phyloP scores from a whole-genome alignment of 2,329 filamentous ascomycete species.

The Botrytis galanthina region DNA sequence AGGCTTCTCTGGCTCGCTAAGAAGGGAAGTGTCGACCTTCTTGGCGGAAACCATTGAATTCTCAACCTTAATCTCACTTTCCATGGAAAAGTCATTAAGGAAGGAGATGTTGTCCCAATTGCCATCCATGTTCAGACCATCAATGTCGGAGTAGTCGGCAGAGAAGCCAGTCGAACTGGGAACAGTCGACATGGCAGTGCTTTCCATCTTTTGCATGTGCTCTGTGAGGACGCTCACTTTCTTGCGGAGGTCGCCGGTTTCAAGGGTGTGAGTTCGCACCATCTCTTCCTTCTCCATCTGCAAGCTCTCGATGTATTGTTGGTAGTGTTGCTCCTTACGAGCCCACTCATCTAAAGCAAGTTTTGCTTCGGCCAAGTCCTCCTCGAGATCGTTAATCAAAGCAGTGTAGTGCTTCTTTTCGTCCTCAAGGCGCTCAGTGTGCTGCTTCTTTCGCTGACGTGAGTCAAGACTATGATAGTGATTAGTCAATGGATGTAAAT shows the following conservation, averaged over 20 bases:
- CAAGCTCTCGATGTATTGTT: conserved; percentile 72
- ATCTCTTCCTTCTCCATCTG: conserved; percentile 89
- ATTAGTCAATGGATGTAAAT: conserved; percentile 29
- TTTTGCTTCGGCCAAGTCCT: conserved; percentile 68
- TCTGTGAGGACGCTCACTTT: conserved; percentile 81
- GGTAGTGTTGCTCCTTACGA: conserved; percentile 70
- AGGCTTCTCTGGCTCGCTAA: conserved; percentile 57
- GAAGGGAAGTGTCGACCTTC: conserved; percentile 49
- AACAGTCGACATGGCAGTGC: conserved; percentile 50
- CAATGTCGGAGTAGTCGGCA: conserved; percentile 76
- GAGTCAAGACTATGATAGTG: conserved; percentile 72
- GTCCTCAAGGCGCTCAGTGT: conserved; percentile 93
- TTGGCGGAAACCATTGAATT: conserved; percentile 50
- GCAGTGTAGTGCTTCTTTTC: conserved; percentile 91
- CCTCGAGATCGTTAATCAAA: conserved; percentile 74
- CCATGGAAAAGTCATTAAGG: conserved; percentile 67
- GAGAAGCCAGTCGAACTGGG: conserved; percentile 62
- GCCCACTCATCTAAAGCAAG: conserved; percentile 68
- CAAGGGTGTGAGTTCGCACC: conserved; percentile 81
- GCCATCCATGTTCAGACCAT: conserved; percentile 75
- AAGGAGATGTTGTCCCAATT: conserved; percentile 82
- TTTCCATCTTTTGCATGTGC: conserved; percentile 69
- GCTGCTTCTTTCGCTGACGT: conserved; percentile 94
- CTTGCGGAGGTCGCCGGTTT: conserved; percentile 88
- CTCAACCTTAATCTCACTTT: conserved; percentile 61